phyloP scores from a whole-genome alignment of 1,284 basidiomycete genomes.

The Sporisorium sorghi region DNA sequence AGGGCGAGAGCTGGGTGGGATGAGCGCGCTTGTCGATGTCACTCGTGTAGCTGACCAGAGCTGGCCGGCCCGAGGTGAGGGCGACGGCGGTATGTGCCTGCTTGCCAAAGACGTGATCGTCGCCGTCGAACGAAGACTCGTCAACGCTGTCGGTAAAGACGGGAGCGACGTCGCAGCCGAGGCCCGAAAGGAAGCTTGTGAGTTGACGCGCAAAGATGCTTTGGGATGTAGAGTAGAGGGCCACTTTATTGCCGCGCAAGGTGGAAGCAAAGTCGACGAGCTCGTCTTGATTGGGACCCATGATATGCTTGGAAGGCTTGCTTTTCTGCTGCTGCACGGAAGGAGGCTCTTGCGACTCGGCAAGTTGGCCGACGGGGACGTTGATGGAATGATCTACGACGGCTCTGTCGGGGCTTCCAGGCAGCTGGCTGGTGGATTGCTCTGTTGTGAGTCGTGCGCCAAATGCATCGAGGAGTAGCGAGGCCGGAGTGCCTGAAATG shows the following conservation, averaged over 20 bases:
- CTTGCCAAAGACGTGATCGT: slow-evolving; percentile 24
- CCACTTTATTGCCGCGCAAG: slow-evolving; percentile 43
- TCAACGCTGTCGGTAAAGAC: slow-evolving; percentile 36
- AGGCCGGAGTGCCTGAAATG: slow-evolving; percentile 27
- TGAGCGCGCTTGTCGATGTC: slow-evolving; percentile 37
- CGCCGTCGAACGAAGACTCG: slow-evolving; percentile 16
- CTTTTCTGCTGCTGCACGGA: not conserved
- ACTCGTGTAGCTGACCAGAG: slow-evolving; percentile 55
- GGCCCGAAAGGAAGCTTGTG: slow-evolving; percentile 17
- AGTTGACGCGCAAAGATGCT: slow-evolving; percentile 44
- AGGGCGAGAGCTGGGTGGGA: not conserved
- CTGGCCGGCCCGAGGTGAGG: slow-evolving; percentile 41
- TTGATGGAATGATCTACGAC: slow-evolving; percentile 33
- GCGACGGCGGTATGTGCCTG: slow-evolving; percentile 53
- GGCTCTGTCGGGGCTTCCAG: slow-evolving; percentile 14
- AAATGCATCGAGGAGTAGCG: slow-evolving; percentile 33
- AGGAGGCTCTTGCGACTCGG: slow-evolving; percentile 6
- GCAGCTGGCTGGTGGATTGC: slow-evolving; percentile 11
- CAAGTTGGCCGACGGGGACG: slow-evolving; percentile 31
- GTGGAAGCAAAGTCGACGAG: slow-evolving; percentile 30
- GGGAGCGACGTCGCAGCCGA: slow-evolving; percentile 48
- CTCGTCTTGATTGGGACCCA: slow-evolving; percentile 29
- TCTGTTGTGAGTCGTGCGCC: slow-evolving; percentile 31
- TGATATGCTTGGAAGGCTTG: slow-evolving; percentile 7
- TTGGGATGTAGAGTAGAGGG: slow-evolving; percentile 40